Conservation (phyloP, 2,329 filamentous ascomycete genomes). For the Ophiostoma montium region DNA sequence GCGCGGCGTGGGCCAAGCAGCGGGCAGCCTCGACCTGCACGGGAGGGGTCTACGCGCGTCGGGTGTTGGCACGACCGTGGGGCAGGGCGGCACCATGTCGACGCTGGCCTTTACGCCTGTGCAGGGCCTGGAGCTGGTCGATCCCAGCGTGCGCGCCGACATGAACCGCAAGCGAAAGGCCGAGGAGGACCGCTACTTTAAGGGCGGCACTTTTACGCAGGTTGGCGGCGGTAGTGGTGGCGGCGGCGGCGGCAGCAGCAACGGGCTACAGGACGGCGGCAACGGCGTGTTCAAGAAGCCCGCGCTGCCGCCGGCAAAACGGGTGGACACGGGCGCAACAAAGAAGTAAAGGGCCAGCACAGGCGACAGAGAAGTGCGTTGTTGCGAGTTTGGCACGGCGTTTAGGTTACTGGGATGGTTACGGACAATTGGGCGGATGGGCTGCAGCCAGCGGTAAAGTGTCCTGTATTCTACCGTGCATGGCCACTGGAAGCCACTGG, state of each 20-base stretch:
- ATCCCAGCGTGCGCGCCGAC: constrained; percentile 81
- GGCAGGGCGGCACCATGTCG: constrained; percentile 62
- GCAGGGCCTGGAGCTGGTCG: constrained; percentile 86
- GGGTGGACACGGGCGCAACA: constrained; percentile 47
- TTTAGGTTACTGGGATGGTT: too few species aligned
- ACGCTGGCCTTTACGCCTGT: constrained; percentile 88
- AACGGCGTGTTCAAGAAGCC: constrained; percentile 73
- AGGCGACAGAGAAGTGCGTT: neutral
- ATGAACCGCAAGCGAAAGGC: constrained; percentile 82
- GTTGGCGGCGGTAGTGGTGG: constrained; percentile 42
- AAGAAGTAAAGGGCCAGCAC: too few species aligned
- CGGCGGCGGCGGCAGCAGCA: constrained; percentile 8
- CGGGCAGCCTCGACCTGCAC: constrained; percentile 53
- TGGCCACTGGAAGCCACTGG: too few species aligned
- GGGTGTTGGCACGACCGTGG: constrained; percentile 62
- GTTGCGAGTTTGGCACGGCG: too few species aligned
- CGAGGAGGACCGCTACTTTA: constrained; percentile 93
- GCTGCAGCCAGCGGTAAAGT: too few species aligned
- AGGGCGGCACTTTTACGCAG: constrained; percentile 92
- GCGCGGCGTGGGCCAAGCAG: constrained; percentile 57
- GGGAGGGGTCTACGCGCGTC: constrained; percentile 67
- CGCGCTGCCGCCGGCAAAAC: constrained; percentile 58
- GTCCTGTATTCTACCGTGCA: too few species aligned
- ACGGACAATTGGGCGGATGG: too few species aligned
- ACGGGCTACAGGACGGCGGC: too few species aligned